Conservation (phyloP, 2,329 filamentous ascomycete genomes). For the Monilinia aucupariae region DNA sequence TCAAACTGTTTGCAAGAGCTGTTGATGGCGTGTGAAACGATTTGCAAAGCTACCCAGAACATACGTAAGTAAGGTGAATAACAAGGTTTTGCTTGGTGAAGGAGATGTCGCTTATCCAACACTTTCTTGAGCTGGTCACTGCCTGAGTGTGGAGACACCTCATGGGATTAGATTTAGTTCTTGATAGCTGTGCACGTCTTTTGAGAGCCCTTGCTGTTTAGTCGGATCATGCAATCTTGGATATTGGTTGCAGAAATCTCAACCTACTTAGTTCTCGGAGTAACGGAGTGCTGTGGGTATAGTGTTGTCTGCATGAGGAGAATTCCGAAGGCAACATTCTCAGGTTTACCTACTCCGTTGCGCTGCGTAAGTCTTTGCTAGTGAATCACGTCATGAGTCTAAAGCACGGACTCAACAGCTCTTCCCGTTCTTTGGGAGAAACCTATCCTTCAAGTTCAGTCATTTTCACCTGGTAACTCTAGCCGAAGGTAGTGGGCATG, state of each 20-base stretch:
- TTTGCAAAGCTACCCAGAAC: constrained; percentile 11
- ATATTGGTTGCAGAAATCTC: constrained; percentile 3
- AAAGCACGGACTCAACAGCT: constrained; percentile 7
- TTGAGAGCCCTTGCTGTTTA: not conserved
- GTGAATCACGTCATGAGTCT: not conserved
- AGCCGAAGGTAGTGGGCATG: constrained; percentile 1
- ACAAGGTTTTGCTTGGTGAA: not conserved
- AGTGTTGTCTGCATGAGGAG: constrained; percentile 14
- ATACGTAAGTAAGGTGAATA: not conserved
- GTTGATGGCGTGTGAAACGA: constrained; percentile 5
- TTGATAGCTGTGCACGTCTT: not conserved
- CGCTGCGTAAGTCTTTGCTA: constrained; percentile 13
- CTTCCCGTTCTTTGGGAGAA: constrained; percentile 8
- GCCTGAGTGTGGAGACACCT: constrained; percentile 1
- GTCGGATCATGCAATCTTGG: not conserved
- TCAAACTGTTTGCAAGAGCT: constrained; percentile 2
- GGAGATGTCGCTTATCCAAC: not conserved
- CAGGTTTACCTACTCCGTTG: constrained; percentile 7
- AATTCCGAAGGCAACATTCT: constrained; percentile 11
- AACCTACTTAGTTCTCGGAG: constrained; percentile 7
- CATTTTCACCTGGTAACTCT: constrained; percentile 3
- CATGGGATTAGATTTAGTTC: constrained; percentile 4
- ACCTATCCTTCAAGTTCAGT: not conserved
- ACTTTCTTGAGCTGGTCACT: not conserved
- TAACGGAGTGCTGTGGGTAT: constrained; percentile 5